Evolutionary conservation across 768 basidiomycete species (phyloP), one percentile per base, ranked within the genome.

Genomic region (Cantharellus cinnabarinus): DNA sequence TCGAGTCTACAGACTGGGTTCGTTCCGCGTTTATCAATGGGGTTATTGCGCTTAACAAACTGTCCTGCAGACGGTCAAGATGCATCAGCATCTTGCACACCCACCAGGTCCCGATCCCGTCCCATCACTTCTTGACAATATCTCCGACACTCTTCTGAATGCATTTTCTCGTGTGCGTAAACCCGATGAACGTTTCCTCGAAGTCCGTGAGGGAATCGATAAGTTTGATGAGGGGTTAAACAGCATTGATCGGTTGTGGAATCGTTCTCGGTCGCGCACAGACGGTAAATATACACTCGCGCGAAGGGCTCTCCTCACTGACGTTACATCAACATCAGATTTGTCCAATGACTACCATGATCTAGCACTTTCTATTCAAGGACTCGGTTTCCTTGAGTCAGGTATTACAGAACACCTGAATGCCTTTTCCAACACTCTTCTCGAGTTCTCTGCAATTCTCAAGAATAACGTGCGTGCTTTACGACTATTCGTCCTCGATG

Each of bases 1-100:
- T 98, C 60, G 88, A 90, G 68, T 94, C 91, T 2, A 86, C 88
- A 41, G 95, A 99, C 93, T 99, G 95, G 95, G 94, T 93, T 68
- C 61, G 81, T 63, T 4, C 5, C 38, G 34, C 35, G 15, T 44
- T 50, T 54, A 4, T 40, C 14, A 50, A 57, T 38, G 10, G 15
- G 56, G 42, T 34, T 58, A 34, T 58, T 57, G n/a, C 10, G 7
- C 41, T 4, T 41, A 2, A 42, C 7, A 10, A 48, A n/a, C 2
- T 7, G 4, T 4, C 4, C 29, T 37, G 53, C 64, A 97, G 94
- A 86, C 89, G 66, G 93, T 98, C 35, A 82, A 85, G 67, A 98
- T 95, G 89, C 93, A 98, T 68, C 88, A 93, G 66, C 90, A 95
- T 66, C 75, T 88, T 58, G 89, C 93, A 3, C 88, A 95, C 66